These are phyloP conservation scores for Colletotrichum salicis DNA, from an alignment of 2,329 filamentous ascomycete species.

Conservation along the genomic window DNA sequence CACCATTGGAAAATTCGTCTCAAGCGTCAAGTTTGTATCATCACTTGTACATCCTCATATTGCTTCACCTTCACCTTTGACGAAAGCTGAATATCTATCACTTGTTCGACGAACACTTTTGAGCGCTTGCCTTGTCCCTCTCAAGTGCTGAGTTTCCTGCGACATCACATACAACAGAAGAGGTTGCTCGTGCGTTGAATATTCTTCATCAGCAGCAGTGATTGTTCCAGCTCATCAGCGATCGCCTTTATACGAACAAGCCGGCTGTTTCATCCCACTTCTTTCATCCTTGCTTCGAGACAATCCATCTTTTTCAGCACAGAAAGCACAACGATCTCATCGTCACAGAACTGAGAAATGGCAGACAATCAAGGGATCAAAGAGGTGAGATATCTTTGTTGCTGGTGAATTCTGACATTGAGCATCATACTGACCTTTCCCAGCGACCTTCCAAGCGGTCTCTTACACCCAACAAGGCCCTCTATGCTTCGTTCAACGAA, in stretches of 20 bases:
- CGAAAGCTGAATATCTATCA: not conserved
- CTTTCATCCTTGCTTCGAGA: not conserved
- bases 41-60: not conserved
- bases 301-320: not conserved
- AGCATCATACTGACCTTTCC: not conserved
- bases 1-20: not conserved
- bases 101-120: not conserved
- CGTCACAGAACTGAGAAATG: slow-evolving; percentile 12
- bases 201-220: not conserved
- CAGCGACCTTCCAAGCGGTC: slow-evolving; percentile 28
- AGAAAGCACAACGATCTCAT: not conserved
- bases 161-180: not conserved
- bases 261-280: not conserved
- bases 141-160: not conserved
- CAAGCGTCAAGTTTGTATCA: no score
- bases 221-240: not conserved
- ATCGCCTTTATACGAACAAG: not conserved
- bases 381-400: slow-evolving; percentile 3
- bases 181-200: not conserved
- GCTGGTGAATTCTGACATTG: not conserved
- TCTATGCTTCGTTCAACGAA: slow-evolving; percentile 32
- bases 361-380: not conserved
- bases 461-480: slow-evolving; percentile 29
- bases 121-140: not conserved
- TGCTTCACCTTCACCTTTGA: not conserved